Conservation (phyloP, 352 stramenopile genomes). For the Globisporangium splendens region DNA sequence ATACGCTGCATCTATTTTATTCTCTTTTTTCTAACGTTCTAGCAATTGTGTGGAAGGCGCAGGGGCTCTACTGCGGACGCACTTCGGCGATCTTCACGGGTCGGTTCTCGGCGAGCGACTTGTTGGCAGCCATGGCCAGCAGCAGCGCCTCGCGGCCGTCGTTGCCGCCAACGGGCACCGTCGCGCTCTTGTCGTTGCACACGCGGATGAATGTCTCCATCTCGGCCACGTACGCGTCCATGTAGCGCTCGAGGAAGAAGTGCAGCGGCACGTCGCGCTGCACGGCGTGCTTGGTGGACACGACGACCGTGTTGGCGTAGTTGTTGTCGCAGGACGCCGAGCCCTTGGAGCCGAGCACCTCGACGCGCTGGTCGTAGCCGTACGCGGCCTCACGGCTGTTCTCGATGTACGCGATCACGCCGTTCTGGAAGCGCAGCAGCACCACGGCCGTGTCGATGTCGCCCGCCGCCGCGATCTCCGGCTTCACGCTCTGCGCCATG, state of each 20-base stretch:
- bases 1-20: background rate
- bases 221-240: slow-evolving; percentile 18
- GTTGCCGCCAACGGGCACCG: slow-evolving; percentile 46
- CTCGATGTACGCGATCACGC: slow-evolving; percentile 92
- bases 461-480: too few species aligned
- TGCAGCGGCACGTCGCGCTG: too few species aligned
- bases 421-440: slow-evolving; percentile 90
- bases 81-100: slow-evolving; percentile 56
- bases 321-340: slow-evolving; percentile 92
- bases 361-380: slow-evolving; percentile 94
- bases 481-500: too few species aligned
- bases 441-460: slow-evolving; percentile 28
- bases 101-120: slow-evolving; percentile 65
- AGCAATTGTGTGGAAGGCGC: background rate
- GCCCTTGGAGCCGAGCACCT: slow-evolving; percentile 72
- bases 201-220: slow-evolving; percentile 71
- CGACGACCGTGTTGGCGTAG: slow-evolving; percentile 86
- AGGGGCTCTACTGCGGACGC: background rate
- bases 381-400: slow-evolving; percentile 93
- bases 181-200: slow-evolving; percentile 31
- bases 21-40: background rate
- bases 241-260: too few species aligned
- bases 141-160: slow-evolving; percentile 68
- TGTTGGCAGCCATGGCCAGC: slow-evolving; percentile 62
- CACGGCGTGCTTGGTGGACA: slow-evolving; percentile 31